Evolutionary conservation across 192 early-diverging fungal species (phyloP).

Genomic region (Gryganskiella cystojenkinii): DNA sequence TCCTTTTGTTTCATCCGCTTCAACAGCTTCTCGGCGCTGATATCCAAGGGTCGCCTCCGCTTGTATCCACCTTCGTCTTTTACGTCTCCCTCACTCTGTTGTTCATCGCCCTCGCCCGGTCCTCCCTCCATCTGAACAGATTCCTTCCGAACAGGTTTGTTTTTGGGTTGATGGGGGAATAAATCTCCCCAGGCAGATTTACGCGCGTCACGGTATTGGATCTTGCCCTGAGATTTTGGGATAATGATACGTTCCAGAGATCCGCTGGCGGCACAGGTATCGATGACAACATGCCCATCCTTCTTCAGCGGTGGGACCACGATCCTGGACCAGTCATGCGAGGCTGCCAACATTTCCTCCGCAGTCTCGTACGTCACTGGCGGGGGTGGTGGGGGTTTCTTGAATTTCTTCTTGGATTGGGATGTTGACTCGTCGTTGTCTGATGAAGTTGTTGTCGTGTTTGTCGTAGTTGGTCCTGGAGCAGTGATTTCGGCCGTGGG

Average conservation of each 20-base stretch:
- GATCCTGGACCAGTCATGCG: slow-evolving; percentile 77
- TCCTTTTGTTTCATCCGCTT: slow-evolving; percentile 46
- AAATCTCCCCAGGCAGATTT: slow-evolving; percentile 88
- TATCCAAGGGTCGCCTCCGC: slow-evolving; percentile 10
- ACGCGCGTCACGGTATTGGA: slow-evolving; percentile 76
- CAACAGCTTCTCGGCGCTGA: slow-evolving; percentile 25
- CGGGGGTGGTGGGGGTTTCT: slow-evolving; percentile 37
- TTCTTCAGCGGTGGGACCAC: slow-evolving; percentile 83
- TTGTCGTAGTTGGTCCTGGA: neutral
- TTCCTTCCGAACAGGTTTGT: slow-evolving; percentile 43
- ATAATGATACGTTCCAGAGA: slow-evolving; percentile 75
- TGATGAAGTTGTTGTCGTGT: neutral
- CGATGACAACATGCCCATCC: slow-evolving; percentile 79
- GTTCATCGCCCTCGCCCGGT: neutral
- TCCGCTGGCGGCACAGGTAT: slow-evolving; percentile 62
- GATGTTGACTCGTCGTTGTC: neutral
- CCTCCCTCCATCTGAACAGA: slow-evolving; percentile 12
- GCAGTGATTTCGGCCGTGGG: too few species aligned
- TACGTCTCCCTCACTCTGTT: neutral
- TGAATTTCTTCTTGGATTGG: slow-evolving; percentile 24
- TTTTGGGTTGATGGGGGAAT: slow-evolving; percentile 79
- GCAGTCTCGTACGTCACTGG: slow-evolving; percentile 37
- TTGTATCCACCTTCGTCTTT: neutral
- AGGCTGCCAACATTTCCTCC: slow-evolving; percentile 35
- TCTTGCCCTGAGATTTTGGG: slow-evolving; percentile 75